Conservation (phyloP, 2,329 filamentous ascomycete genomes). For the Zasmidium angulare region DNA sequence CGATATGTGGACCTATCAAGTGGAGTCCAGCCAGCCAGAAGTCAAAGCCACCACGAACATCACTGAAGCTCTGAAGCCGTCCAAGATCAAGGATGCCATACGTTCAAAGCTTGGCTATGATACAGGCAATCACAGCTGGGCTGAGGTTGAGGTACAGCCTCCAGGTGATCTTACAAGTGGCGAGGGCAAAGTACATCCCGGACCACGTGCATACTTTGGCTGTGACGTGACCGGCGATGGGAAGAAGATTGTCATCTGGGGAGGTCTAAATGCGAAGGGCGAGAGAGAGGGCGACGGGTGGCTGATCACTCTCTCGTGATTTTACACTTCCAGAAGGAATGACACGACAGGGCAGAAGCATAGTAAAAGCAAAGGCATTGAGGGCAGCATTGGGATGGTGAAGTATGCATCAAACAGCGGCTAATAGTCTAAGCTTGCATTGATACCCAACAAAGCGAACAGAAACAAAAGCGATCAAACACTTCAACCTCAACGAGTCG, state of each 20-base stretch:
- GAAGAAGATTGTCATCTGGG: slow-evolving; percentile 43
- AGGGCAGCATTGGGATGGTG: not conserved
- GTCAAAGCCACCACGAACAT: slow-evolving; percentile 27
- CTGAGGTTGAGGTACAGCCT: slow-evolving; percentile 42
- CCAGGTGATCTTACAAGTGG: slow-evolving; percentile 34
- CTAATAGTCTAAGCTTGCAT: not conserved
- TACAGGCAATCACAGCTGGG: slow-evolving; percentile 43
- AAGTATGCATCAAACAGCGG: not conserved
- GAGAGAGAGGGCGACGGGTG: slow-evolving; percentile 47
- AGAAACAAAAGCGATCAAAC: too few species aligned
- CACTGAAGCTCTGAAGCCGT: slow-evolving; percentile 39
- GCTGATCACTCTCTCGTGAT: slow-evolving; percentile 35
- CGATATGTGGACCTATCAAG: slow-evolving; percentile 48
- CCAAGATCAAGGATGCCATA: slow-evolving; percentile 46
- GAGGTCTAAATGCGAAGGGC: slow-evolving; percentile 44
- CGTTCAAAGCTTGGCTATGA: slow-evolving; percentile 42
- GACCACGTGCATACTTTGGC: slow-evolving; percentile 43
- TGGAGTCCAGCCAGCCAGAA: slow-evolving; percentile 37
- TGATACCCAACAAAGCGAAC: not conserved
- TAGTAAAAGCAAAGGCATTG: not conserved
- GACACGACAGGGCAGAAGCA: not conserved
- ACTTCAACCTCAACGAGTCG: too few species aligned
- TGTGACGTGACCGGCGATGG: slow-evolving; percentile 40
- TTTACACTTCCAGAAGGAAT: not conserved
- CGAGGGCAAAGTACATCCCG: slow-evolving; percentile 46